Percentiles rank a stretch among this genome's conserved stretches.
Evolutionary conservation across 2,329 filamentous ascomycete genomes (phyloP).

Genomic region (Zasmidium angulare): DNA sequence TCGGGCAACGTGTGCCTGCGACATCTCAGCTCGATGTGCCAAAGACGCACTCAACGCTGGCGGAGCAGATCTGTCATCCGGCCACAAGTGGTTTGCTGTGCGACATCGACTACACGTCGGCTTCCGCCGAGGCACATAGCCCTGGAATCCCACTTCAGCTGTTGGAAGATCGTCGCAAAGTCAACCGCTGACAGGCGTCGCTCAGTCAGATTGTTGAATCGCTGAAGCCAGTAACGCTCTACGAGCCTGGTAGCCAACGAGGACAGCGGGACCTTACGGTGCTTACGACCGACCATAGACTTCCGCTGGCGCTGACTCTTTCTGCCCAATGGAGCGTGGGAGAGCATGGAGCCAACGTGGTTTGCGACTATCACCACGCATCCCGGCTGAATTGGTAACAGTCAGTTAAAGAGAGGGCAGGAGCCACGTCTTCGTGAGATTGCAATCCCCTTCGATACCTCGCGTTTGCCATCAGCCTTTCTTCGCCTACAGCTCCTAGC

Average conservation of each 20-base stretch:
- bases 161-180: neutral
- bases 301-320: neutral
- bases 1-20: neutral
- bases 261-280: neutral
- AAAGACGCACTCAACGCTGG: too few species aligned
- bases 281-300: neutral
- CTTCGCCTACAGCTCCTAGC: neutral
- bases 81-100: neutral
- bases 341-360: neutral
- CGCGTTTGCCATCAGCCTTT: neutral
- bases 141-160: neutral
- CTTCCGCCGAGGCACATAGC: neutral
- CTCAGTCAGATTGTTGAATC: neutral
- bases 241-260: neutral
- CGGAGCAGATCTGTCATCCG: neutral
- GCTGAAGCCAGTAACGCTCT: neutral
- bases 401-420: neutral
- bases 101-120: neutral
- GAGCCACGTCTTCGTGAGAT: neutral
- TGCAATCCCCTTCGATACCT: neutral
- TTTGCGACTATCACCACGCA: neutral
- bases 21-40: too few species aligned
- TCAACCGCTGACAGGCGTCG: neutral
- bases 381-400: neutral
- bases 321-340: neutral